Percentiles rank a stretch among this genome's conserved stretches.
Conservation (phyloP, 2,329 filamentous ascomycete species). For the Xylaria sp. region DNA sequence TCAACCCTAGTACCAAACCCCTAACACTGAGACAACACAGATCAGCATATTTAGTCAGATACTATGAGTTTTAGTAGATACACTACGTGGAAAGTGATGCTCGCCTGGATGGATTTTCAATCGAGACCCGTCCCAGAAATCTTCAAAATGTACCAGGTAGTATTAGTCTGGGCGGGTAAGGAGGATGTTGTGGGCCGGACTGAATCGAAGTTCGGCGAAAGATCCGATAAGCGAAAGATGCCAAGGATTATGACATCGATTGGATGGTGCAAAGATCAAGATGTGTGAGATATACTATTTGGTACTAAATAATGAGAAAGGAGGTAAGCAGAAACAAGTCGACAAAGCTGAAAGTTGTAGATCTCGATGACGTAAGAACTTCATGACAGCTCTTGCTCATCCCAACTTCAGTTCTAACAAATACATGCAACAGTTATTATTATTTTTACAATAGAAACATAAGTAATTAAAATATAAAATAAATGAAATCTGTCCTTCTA, state of each 20-base stretch:
- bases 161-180: neutral
- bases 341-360: neutral
- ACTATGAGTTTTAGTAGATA: neutral
- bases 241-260: conserved; percentile 34
- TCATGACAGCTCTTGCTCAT: neutral
- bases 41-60: neutral
- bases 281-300: neutral
- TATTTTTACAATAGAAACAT: too few relatives aligned
- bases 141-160: neutral
- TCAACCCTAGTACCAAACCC: too few relatives aligned
- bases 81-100: neutral
- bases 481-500: neutral
- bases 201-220: conserved; percentile 8
- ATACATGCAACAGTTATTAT: too few relatives aligned
- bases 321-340: neutral
- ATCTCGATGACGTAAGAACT: conserved; percentile 25
- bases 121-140: neutral
- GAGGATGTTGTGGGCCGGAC: neutral
- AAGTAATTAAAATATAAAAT: neutral
- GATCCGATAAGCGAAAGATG: conserved; percentile 34
- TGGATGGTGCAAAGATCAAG: neutral
- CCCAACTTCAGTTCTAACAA: neutral
- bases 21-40: neutral
- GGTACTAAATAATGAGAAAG: neutral
- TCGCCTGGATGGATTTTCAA: neutral